Evolutionary conservation across 2,329 filamentous ascomycete genomes (phyloP), one percentile per base, ranked within the genome.

Genomic region (Aureobasidium leucospermi): DNA sequence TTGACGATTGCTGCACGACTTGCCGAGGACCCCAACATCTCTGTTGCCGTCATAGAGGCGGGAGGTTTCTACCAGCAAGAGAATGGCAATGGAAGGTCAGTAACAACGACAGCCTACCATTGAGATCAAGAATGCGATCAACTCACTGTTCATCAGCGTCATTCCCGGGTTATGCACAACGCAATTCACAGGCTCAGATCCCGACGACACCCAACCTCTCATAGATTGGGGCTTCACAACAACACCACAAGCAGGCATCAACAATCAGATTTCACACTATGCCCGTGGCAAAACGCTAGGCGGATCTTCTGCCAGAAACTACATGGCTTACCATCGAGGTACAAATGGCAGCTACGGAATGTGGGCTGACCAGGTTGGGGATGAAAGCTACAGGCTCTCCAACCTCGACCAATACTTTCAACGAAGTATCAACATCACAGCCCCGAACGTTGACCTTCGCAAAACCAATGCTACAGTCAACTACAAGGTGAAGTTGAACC

Each of bases 281-380:
- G 61, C 63, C 43, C 64, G 67, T 9, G 69, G 69, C 42, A 68
- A 67, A 51, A 64, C 62, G 28, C 57, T 70, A 1, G 69, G 67
- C 16, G 67, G 69, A 65, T 23, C 23, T n/a, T 13, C 38, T 11
- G 38, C 38, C n/a, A 6, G 6, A 9, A 41, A 41, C 15, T 16
- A 15, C 5, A 41, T 41, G 39, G 39, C 13, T 2, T 41, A 41
- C 6, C 39, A 41, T n/a, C n/a, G 39, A 0, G 39, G 39, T 7
- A 41, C 39, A 6, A 41, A 6, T 1, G 5, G 16, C 5, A 8
- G 10, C n/a, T 9, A 6, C 1, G 6, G 1, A 6, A 2, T 41
- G 39, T 15, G 9, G n/a, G 5, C 15, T 6, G 23, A 23, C 23
- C 23, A 23, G 23, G 23, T 23, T 3, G 23, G 23, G 23, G 23